Evolutionary conservation across 2,329 filamentous ascomycete genomes (phyloP).

Genomic region (Trichoderma sp.): DNA sequence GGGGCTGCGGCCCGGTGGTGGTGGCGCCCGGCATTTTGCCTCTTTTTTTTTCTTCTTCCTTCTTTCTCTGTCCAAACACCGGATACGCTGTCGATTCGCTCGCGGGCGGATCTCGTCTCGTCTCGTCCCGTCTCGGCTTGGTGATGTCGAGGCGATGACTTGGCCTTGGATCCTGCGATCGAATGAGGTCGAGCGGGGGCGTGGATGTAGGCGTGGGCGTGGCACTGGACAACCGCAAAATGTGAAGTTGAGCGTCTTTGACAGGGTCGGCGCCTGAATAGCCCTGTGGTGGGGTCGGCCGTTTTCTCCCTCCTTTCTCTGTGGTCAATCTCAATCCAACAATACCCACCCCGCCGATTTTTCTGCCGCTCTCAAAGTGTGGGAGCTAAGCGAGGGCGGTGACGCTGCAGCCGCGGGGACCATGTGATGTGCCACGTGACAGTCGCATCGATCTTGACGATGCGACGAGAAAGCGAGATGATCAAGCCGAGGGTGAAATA

Average conservation of each 20-base stretch:
- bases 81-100: constrained; percentile 12
- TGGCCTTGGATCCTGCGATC: constrained; percentile 14
- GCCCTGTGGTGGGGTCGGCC: constrained; percentile 38
- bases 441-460: background rate
- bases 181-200: constrained; percentile 20
- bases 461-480: background rate
- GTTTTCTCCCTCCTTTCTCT: constrained; percentile 10
- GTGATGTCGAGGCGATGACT: background rate
- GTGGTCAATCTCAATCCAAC: constrained; percentile 17
- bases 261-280: constrained; percentile 36
- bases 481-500: background rate
- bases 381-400: constrained; percentile 43
- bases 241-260: constrained; percentile 29
- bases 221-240: constrained; percentile 27
- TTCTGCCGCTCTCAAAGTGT: constrained; percentile 38
- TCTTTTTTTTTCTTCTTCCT: constrained; percentile 20
- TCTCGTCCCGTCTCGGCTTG: background rate
- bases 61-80: constrained; percentile 2
- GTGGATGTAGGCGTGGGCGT: constrained; percentile 22
- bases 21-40: constrained; percentile 32
- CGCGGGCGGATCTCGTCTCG: constrained; percentile 17
- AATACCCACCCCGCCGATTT: constrained; percentile 37
- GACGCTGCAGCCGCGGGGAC: constrained; percentile 21
- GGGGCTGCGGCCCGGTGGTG: constrained; percentile 48
- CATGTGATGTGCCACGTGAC: constrained; percentile 30